Conservation (phyloP, 169 alveolate species). For the Eimeria necatrix region DNA sequence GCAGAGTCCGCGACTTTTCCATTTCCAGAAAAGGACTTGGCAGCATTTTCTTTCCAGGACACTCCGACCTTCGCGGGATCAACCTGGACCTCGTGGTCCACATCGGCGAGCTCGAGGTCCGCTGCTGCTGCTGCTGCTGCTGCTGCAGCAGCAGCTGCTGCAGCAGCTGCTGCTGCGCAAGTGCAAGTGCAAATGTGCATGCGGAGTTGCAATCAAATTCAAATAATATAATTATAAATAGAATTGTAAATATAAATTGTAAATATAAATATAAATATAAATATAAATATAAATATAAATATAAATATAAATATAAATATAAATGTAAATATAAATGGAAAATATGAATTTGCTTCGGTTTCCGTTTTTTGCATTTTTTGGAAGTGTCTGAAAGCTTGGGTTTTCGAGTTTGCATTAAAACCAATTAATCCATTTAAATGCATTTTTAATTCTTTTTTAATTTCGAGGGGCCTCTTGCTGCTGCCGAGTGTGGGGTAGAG, state of each 20-base stretch:
- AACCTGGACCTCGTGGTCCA: conserved; percentile 87
- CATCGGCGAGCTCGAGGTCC: conserved; percentile 76
- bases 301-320: background rate
- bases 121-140: background rate
- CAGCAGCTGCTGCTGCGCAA: too few relatives aligned
- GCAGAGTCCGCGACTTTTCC: conserved; percentile 87
- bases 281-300: background rate
- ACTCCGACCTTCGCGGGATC: conserved; percentile 89
- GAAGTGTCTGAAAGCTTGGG: too few relatives aligned
- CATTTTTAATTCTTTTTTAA: background rate
- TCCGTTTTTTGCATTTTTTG: background rate
- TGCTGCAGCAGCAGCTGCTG: background rate
- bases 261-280: background rate
- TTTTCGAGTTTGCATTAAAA: too few relatives aligned
- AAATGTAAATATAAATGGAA: background rate
- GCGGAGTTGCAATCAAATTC: too few relatives aligned
- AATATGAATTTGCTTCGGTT: background rate
- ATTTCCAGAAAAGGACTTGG: conserved; percentile 87
- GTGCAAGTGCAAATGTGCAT: too few relatives aligned
- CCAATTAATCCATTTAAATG: background rate
- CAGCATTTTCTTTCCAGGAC: conserved; percentile 90
- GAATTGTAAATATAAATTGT: background rate
- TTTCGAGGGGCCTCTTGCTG: background rate
- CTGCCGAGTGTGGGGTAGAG: background rate
- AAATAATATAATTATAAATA: background rate